A percentile compares a stretch with the other conserved stretches of the same genome.
These are phyloP conservation scores for Durotheca rogersii DNA, from an alignment of 495 filamentous ascomycete genomes.

Conservation along the genomic window DNA sequence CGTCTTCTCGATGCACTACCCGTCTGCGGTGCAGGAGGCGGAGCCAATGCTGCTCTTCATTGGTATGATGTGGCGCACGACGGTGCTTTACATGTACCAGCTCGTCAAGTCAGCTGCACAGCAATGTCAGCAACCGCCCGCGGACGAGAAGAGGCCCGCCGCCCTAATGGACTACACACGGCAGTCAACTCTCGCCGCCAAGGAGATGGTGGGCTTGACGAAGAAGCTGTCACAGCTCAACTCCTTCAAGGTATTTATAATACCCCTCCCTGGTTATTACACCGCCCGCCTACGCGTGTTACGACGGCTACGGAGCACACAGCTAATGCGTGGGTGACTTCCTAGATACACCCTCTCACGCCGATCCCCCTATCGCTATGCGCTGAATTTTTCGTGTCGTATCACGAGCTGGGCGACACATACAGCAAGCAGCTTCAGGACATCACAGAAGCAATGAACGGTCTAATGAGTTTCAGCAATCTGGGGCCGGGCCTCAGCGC, in stretches of 20 bases:
- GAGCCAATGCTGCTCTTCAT: constrained; percentile 51
- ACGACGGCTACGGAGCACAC: no score
- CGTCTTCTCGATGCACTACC: constrained; percentile 35
- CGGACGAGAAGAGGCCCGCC: constrained; percentile 27
- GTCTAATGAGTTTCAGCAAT: constrained; percentile 31
- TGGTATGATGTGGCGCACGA: constrained; percentile 49
- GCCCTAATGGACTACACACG: constrained; percentile 37
- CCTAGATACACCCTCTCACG: constrained; percentile 28
- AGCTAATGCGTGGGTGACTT: no score
- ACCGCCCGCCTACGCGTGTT: no score
- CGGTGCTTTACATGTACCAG: constrained; percentile 46
- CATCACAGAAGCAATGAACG: constrained; percentile 29
- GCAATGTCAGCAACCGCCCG: no score
- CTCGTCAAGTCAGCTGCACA: constrained; percentile 28
- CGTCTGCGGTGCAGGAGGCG: constrained; percentile 36
- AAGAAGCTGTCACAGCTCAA: constrained; percentile 46
- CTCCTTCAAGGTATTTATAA: constrained; percentile 50
- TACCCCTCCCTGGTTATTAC: no score
- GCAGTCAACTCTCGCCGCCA: constrained; percentile 42
- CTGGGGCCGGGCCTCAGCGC: constrained; percentile 22
- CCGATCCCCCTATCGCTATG: constrained; percentile 27
- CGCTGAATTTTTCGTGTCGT: constrained; percentile 24
- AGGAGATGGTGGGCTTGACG: constrained; percentile 44
- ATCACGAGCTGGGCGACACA: constrained; percentile 25
- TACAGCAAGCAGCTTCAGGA: constrained; percentile 27